Conservation (phyloP, 2,329 filamentous ascomycete species). For the Alternaria infectoria region DNA sequence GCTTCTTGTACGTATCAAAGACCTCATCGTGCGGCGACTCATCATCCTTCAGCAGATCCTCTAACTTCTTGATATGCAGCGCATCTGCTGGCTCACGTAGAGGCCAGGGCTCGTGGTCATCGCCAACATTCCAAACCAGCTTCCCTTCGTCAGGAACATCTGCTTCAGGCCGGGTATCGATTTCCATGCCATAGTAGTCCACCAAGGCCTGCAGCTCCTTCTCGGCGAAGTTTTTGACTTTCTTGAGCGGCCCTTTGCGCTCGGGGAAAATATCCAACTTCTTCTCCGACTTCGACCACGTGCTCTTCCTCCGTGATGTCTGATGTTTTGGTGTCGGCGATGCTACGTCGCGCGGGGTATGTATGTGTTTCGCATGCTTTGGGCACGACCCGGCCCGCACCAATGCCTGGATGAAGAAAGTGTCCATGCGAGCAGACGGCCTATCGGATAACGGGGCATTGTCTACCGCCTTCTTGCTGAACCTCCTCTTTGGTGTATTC, state of each 20-base stretch:
- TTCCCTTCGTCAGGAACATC: conserved; percentile 40
- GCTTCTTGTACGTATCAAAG: conserved; percentile 59
- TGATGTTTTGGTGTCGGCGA: conserved; percentile 9
- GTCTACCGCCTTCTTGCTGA: conserved; percentile 24
- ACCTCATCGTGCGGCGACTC: conserved; percentile 55
- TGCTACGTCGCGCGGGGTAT: conserved; percentile 16
- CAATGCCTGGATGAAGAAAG: conserved; percentile 61
- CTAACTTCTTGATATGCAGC: conserved; percentile 41
- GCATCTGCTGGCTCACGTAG: conserved; percentile 40
- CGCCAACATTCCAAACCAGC: conserved; percentile 41
- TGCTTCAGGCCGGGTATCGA: conserved; percentile 30
- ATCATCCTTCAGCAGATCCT: conserved; percentile 52
- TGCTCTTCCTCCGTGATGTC: conserved; percentile 27
- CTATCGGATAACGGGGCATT: conserved; percentile 7
- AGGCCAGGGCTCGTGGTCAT: conserved; percentile 43
- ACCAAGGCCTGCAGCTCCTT: conserved; percentile 57
- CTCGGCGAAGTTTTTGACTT: conserved; percentile 41
- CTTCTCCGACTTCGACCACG: conserved; percentile 4
- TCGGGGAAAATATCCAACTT: conserved; percentile 13
- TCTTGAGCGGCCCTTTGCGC: conserved; percentile 27
- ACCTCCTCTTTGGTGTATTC: conserved; percentile 19
- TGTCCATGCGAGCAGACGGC: conserved; percentile 49
- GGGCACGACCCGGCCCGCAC: conserved; percentile 60
- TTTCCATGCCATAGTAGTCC: conserved; percentile 52
- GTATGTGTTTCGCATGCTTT: conserved; percentile 52